These are phyloP conservation scores for Populus hybrid DNA, from an alignment of 441 rosid genomes.

Conservation along the genomic window DNA sequence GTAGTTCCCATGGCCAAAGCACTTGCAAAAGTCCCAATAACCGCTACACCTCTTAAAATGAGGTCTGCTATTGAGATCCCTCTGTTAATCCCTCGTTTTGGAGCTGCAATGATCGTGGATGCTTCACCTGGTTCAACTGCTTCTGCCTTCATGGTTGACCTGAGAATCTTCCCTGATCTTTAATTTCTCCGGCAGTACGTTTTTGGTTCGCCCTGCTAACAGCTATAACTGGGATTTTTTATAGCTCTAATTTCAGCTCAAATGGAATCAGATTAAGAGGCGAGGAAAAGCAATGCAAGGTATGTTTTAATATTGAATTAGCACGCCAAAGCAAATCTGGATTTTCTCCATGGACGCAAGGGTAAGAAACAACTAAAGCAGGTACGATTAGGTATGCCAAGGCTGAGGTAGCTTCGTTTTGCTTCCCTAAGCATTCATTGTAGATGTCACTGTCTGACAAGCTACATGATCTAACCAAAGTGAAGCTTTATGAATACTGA, in stretches of 20 bases:
- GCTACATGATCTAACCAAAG: neutral
- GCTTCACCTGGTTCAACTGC: neutral
- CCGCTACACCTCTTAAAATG: neutral
- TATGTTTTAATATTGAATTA: neutral
- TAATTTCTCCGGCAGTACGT: neutral
- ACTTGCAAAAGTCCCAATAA: conserved; percentile 35
- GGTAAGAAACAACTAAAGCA: neutral
- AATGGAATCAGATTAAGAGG: neutral
- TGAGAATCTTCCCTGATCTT: neutral
- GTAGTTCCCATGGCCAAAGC: conserved; percentile 73
- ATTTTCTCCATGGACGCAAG: neutral
- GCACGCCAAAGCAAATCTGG: neutral
- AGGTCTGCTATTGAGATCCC: neutral
- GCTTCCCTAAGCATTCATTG: neutral
- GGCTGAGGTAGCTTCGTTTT: neutral
- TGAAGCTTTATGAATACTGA: too few species aligned
- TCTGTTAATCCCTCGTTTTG: neutral
- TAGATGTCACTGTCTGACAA: neutral
- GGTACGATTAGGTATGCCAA: neutral
- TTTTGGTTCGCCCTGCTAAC: neutral
- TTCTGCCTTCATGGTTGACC: neutral
- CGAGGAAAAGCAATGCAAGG: neutral
- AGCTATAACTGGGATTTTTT: neutral
- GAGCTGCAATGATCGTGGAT: neutral
- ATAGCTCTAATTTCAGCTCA: neutral